phyloP scores from a whole-genome alignment of 257 asterid genomes.

The Ligustrum vulgare region DNA sequence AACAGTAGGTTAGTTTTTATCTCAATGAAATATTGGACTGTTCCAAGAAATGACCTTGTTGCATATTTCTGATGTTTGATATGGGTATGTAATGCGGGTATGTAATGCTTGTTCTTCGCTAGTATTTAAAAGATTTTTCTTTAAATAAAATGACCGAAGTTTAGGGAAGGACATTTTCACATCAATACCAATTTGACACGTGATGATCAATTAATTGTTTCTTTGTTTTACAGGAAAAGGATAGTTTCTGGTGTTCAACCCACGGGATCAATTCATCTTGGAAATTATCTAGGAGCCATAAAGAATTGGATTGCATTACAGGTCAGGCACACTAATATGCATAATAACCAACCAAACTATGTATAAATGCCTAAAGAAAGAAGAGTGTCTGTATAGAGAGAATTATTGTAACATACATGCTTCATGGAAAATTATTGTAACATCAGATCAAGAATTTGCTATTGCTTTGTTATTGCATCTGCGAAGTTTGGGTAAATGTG shows the following conservation, averaged over 20 bases:
- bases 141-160: constrained; percentile 2
- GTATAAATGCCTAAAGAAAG: constrained; percentile 12
- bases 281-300: constrained; percentile 95
- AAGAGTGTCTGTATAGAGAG: neutral
- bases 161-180: neutral
- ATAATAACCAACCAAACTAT: neutral
- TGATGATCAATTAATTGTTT: constrained; percentile 15
- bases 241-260: constrained; percentile 99
- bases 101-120: neutral
- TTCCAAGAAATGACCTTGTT: neutral
- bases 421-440: too few relatives aligned
- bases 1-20: neutral
- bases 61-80: neutral
- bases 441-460: neutral
- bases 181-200: constrained; percentile 10
- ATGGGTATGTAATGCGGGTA: neutral
- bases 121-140: neutral
- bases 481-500: neutral
- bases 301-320: constrained; percentile 90
- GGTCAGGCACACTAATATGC: constrained; percentile 42
- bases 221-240: constrained; percentile 64
- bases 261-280: constrained; percentile 96
- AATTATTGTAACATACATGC: too few relatives aligned
- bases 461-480: constrained; percentile 16
- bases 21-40: constrained; percentile 9